A percentile compares a stretch with the other conserved stretches of the same genome.
phyloP scores from a whole-genome alignment of 495 filamentous ascomycete species.

The Penicillium antarcticum region DNA sequence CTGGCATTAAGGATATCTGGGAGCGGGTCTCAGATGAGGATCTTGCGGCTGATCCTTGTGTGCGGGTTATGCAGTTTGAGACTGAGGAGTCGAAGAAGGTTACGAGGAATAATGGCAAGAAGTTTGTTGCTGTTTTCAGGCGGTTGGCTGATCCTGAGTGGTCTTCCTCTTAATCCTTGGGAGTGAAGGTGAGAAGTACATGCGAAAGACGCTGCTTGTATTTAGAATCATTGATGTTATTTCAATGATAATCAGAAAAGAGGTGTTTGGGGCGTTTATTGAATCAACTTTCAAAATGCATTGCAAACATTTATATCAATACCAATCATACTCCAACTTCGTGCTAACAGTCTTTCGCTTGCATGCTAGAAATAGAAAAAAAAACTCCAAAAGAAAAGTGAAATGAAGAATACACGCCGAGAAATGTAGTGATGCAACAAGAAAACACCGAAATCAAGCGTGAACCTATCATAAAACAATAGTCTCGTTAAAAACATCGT shows the following conservation, averaged over 20 bases:
- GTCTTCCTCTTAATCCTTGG: slow-evolving; percentile 45
- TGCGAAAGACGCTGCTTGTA: background rate
- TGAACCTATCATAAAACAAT: slow-evolving; percentile 22
- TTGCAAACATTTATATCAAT: slow-evolving; percentile 6
- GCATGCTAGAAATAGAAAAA: slow-evolving; percentile 6
- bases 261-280: slow-evolving; percentile 14
- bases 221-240: background rate
- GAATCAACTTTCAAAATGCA: slow-evolving; percentile 16
- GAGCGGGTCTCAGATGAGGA: slow-evolving; percentile 57
- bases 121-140: slow-evolving; percentile 83
- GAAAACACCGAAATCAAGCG: slow-evolving; percentile 10
- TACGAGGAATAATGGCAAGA: slow-evolving; percentile 78
- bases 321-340: slow-evolving; percentile 1
- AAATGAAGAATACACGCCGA: background rate
- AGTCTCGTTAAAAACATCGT: slow-evolving; percentile 18
- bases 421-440: slow-evolving; percentile 7
- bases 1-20: slow-evolving; percentile 54
- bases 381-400: slow-evolving; percentile 5
- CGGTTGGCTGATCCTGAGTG: slow-evolving; percentile 77
- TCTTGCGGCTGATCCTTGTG: slow-evolving; percentile 69
- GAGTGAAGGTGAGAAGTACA: background rate
- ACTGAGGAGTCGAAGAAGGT: slow-evolving; percentile 99
- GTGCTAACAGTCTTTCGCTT: slow-evolving; percentile 4
- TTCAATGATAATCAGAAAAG: slow-evolving; percentile 2
- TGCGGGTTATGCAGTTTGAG: slow-evolving; percentile 74